phyloP scores from a whole-genome alignment of 2,329 filamentous ascomycete species.

The Xylariaceae sp. region DNA sequence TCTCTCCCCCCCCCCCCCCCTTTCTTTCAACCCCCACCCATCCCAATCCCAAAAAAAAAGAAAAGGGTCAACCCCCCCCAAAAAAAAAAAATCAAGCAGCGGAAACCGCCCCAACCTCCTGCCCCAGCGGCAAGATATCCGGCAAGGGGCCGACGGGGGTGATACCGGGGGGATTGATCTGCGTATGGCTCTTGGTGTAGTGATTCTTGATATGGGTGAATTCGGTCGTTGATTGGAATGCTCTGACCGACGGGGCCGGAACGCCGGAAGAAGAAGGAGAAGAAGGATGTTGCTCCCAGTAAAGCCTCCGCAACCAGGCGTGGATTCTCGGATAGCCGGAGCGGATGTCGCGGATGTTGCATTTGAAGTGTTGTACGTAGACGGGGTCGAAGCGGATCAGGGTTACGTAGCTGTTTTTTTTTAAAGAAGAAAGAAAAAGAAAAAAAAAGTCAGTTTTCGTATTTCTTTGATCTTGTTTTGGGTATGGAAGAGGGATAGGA shows the following conservation, averaged over 20 bases:
- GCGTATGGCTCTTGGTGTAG: slow-evolving; percentile 55
- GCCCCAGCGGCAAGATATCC: slow-evolving; percentile 68
- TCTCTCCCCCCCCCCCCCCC: too few species aligned
- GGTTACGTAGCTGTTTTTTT: slow-evolving; percentile 26
- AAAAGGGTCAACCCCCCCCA: background rate
- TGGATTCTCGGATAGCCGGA: slow-evolving; percentile 78
- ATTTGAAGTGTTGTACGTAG: slow-evolving; percentile 86
- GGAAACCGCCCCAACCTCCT: slow-evolving; percentile 63
- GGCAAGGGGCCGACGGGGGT: slow-evolving; percentile 81
- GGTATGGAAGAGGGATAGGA: background rate
- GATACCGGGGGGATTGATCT: slow-evolving; percentile 66
- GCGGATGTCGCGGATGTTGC: slow-evolving; percentile 79
- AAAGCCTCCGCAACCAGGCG: slow-evolving; percentile 73
- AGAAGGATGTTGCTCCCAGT: slow-evolving; percentile 51
- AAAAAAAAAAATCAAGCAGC: background rate
- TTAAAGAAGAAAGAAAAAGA: too few species aligned
- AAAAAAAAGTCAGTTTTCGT: slow-evolving; percentile 1
- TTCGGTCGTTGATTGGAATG: slow-evolving; percentile 77
- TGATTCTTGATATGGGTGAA: slow-evolving; percentile 92
- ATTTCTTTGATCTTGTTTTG: background rate
- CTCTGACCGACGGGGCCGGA: slow-evolving; percentile 29
- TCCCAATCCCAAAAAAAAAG: background rate
- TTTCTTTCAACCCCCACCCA: background rate
- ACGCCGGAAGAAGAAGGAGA: too few species aligned
- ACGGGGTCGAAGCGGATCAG: slow-evolving; percentile 45